phyloP scores from a whole-genome alignment of 1,284 basidiomycete species.

The Schizophyllum commune region DNA sequence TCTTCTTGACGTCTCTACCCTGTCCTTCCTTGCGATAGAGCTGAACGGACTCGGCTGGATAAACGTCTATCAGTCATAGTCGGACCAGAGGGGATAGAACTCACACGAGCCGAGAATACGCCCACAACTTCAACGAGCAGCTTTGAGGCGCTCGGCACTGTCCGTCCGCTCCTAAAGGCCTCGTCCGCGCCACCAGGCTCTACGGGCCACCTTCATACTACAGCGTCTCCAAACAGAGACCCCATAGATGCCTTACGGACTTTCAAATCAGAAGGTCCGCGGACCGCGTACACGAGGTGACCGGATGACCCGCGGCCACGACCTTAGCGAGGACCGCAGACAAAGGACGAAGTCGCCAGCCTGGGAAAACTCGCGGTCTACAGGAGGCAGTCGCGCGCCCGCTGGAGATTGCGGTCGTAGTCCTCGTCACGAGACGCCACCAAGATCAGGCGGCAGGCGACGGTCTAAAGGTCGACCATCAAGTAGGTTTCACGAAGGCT shows the following conservation, averaged over 20 bases:
- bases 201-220: neutral
- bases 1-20: neutral
- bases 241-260: no score
- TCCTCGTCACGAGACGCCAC: neutral
- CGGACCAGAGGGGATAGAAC: no score
- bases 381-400: neutral
- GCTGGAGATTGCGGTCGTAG: neutral
- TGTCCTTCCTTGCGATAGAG: neutral
- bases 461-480: no score
- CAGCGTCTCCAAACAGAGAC: no score
- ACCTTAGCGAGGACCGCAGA: neutral
- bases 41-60: neutral
- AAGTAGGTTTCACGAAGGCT: no score
- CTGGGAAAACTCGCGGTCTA: neutral
- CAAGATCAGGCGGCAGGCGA: neutral
- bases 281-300: neutral
- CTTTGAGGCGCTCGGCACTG: neutral
- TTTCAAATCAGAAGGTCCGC: neutral
- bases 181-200: neutral
- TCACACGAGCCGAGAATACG: neutral
- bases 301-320: neutral
- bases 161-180: neutral
- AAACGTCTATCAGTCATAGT: neutral
- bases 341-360: neutral
- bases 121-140: neutral